Evolutionary conservation across 768 basidiomycete genomes (phyloP), one percentile per base, ranked within the genome.

Genomic region (Hortiboletus campestris): DNA sequence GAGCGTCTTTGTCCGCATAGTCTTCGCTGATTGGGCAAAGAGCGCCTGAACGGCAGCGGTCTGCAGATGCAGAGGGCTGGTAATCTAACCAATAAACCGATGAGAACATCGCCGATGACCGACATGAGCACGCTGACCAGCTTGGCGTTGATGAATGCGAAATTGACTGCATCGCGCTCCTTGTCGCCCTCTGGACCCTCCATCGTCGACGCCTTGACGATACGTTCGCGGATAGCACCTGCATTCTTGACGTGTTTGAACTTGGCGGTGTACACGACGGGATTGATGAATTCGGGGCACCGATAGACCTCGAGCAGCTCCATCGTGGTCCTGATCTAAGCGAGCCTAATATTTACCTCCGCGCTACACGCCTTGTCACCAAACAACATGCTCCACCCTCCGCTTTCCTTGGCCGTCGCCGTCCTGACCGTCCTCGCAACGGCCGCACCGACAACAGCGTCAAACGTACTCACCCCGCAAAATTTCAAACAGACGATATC

Each of bases 121-220:
- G 17, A 4, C 25, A 6, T 6, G 29, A 25, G 25, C 25, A 17
- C 34, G 71, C 89, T 57, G 59, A 96, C 94, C 65, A 93, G 80
- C 35, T 77, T 78, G 20, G 91, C 92, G 68, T 98, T 89, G 65
- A 98, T 77, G 71, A 98, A 98, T 0, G 90, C 89, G 73, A 91
- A 97, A 64, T 94, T 91, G 62, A 97, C 81, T n/a, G 82, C 81
- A 29, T 83, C 83, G 49, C 91, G 81, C 63, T 91, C 88, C 14
- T 61, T 63, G 28, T 90, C 83, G 19, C 92, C 91, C 8, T 79
- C 77, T 1, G 69, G 70, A 0, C 86, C 89, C 17, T 76, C 68
- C 41, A 82, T 72, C 11, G 78, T 80, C 4, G 91, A 80, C 0
- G 94, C 94, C 7, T 74, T 73, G 47, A 95, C 78, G 46, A 98